Conservation (phyloP, 805 yeast genomes). For the Candida dendrica region DNA sequence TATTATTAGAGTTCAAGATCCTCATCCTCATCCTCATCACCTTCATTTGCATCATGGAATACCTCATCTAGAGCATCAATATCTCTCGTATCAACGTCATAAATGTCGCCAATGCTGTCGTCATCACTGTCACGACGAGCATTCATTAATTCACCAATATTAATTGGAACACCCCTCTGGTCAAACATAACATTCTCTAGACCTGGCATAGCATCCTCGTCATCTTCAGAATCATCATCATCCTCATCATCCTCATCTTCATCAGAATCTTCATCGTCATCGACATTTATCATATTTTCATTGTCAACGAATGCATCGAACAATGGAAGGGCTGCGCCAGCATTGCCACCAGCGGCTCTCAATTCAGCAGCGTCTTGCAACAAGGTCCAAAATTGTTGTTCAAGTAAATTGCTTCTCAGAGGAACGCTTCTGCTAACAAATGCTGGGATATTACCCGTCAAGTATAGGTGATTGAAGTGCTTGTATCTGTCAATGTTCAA, state of each 20-base stretch:
- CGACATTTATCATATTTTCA: constrained; percentile 10
- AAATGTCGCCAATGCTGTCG: neutral
- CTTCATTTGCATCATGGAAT: neutral
- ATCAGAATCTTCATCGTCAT: constrained; percentile 5
- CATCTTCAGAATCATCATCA: constrained; percentile 15
- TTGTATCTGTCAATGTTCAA: constrained; percentile 47
- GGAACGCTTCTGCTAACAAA: constrained; percentile 29
- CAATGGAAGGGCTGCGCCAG: neutral
- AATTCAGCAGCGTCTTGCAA: neutral
- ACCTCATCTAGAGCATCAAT: neutral
- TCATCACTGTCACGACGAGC: neutral
- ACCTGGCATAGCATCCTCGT: neutral
- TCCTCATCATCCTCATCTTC: constrained; percentile 8
- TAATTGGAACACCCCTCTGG: no score
- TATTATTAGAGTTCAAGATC: neutral
- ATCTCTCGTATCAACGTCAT: neutral
- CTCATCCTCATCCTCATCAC: neutral
- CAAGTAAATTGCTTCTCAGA: neutral
- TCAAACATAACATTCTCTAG: neutral
- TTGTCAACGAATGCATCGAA: neutral
- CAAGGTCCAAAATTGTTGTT: neutral
- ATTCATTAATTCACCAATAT: no score
- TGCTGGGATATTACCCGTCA: constrained; percentile 50
- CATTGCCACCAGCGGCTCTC: neutral
- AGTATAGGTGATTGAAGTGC: constrained; percentile 52